phyloP scores from a whole-genome alignment of 1,139 yeast genomes.

The Blastobotrys arbuscula region DNA sequence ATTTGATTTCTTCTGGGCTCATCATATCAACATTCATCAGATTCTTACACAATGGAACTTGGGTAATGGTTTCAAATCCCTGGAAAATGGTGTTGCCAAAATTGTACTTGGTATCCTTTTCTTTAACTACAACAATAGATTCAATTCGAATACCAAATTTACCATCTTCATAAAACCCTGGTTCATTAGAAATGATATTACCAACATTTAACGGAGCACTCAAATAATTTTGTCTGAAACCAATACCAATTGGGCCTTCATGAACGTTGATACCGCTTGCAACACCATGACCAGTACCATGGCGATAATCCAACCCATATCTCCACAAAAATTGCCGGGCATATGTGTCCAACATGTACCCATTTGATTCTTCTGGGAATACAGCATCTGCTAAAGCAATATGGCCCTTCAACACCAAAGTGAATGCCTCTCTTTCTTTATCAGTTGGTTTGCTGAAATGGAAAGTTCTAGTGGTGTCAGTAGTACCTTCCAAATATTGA shows the following conservation, averaged over 20 bases:
- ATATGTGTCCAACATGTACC: slow-evolving; percentile 72
- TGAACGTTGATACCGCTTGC: slow-evolving; percentile 91
- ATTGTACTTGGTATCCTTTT: slow-evolving; percentile 37
- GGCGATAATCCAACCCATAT: slow-evolving; percentile 83
- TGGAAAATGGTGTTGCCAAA: slow-evolving; percentile 55
- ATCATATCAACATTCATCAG: slow-evolving; percentile 58
- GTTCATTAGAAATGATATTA: slow-evolving; percentile 84
- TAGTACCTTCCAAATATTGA: slow-evolving; percentile 91
- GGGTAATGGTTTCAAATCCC: slow-evolving; percentile 78
- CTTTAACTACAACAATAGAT: slow-evolving; percentile 61
- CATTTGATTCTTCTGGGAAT: slow-evolving; percentile 86
- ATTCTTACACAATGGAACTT: slow-evolving; percentile 77
- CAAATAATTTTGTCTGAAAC: slow-evolving; percentile 46
- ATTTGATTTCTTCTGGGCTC: slow-evolving; percentile 53
- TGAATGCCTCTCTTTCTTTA: slow-evolving; percentile 70
- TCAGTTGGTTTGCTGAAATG: slow-evolving; percentile 68
- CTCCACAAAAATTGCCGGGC: slow-evolving; percentile 91
- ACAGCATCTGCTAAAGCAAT: slow-evolving; percentile 68
- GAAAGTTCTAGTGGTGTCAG: slow-evolving; percentile 90
- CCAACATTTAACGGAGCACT: slow-evolving; percentile 53
- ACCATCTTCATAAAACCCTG: slow-evolving; percentile 91
- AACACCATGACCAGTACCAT: slow-evolving; percentile 98
- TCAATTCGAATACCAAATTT: slow-evolving; percentile 93
- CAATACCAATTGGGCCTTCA: slow-evolving; percentile 94
- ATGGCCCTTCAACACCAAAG: slow-evolving; percentile 89